phyloP scores from a whole-genome alignment of 108 stramenopile genomes.

The Conticribra weissflogii region DNA sequence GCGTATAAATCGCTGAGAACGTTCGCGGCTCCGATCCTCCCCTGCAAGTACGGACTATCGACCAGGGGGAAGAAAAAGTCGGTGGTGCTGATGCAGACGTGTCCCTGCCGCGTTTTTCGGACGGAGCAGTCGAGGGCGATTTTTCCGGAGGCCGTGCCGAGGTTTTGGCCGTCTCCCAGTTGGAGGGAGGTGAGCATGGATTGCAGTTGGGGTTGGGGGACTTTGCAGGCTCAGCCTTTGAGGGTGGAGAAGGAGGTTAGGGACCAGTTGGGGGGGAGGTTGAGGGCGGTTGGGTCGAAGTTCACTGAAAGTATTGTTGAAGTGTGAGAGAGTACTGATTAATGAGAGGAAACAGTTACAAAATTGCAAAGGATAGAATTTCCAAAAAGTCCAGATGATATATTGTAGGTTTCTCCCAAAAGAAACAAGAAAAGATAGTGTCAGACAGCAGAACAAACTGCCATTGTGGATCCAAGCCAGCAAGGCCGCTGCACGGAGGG shows the following conservation, averaged over 20 bases:
- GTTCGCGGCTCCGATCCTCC: constrained; percentile 86
- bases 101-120: constrained; percentile 64
- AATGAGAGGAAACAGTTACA: neutral
- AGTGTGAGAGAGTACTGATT: neutral
- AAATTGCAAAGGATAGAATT: neutral
- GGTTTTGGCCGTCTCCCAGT: constrained; percentile 76
- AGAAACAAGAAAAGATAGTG: constrained; percentile 2
- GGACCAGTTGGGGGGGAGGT: constrained; percentile 71
- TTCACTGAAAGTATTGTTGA: constrained; percentile 37
- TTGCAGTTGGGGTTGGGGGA: constrained; percentile 80
- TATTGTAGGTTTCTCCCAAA: too few relatives aligned
- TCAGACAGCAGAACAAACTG: constrained; percentile 28
- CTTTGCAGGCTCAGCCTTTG: constrained; percentile 93
- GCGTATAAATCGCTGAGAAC: constrained; percentile 88
- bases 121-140: constrained; percentile 84
- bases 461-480: constrained; percentile 10
- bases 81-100: constrained; percentile 73
- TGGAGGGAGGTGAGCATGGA: constrained; percentile 65
- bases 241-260: constrained; percentile 75
- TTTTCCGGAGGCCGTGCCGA: constrained; percentile 72
- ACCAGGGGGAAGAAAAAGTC: constrained; percentile 90
- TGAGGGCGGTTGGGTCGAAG: constrained; percentile 78
- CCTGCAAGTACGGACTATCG: constrained; percentile 84
- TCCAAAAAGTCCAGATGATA: neutral
- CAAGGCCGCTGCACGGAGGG: constrained; percentile 37